These are phyloP conservation scores for Chlorella sp. DNA, from an alignment of 139 green algal genomes.

Conservation along the genomic window DNA sequence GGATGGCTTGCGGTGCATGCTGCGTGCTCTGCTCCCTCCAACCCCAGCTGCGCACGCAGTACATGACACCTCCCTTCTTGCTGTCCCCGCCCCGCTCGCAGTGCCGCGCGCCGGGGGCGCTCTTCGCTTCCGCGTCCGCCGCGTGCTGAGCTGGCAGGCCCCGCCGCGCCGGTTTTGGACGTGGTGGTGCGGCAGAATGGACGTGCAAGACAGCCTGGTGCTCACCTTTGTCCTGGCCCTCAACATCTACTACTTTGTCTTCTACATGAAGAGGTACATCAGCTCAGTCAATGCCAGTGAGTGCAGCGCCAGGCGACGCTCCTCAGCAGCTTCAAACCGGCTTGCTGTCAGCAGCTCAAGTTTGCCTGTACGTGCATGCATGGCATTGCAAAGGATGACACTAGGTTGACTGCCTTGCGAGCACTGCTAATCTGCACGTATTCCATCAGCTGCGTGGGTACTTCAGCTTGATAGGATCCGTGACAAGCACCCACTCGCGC, in stretches of 20 bases:
- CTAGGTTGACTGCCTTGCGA: no score
- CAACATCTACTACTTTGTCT: slow-evolving; percentile 17
- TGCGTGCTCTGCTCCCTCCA: no score
- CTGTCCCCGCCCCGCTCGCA: not conserved
- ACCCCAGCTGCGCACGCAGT: not conserved
- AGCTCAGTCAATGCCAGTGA: not conserved
- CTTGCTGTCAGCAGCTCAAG: no score
- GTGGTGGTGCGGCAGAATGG: slow-evolving; percentile 46
- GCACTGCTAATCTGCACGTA: no score
- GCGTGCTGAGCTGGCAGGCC: slow-evolving; percentile 1
- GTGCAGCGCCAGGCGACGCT: not conserved
- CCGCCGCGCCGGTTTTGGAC: slow-evolving; percentile 17
- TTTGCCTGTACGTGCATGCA: no score
- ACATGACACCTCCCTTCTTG: not conserved
- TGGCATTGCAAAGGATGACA: no score
- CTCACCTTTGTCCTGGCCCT: not conserved
- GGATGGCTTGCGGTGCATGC: no score
- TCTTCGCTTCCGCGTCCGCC: not conserved
- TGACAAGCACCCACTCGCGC: no score
- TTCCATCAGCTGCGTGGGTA: no score
- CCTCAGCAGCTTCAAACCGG: no score
- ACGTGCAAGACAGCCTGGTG: not conserved
- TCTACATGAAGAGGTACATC: not conserved
- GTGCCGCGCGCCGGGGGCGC: not conserved
- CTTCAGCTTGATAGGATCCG: no score